These are phyloP conservation scores for Ophiocordyceps robertsii DNA, from an alignment of 2,329 filamentous ascomycete species.

Conservation along the genomic window DNA sequence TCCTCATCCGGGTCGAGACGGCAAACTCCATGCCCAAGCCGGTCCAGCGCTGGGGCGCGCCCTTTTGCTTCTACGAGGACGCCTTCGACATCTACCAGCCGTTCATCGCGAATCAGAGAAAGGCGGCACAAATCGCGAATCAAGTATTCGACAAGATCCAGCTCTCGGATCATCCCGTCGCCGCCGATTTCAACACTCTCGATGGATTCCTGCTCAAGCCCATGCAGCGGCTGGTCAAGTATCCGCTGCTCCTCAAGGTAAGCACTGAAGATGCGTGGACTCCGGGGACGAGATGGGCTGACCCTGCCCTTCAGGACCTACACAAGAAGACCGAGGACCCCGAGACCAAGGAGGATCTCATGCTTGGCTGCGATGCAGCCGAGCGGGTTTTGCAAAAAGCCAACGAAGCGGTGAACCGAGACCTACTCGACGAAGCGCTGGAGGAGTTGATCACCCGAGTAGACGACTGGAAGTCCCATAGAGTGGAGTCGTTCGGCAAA, in stretches of 20 bases:
- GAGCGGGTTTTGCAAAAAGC: slow-evolving; percentile 72
- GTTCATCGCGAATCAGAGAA: slow-evolving; percentile 93
- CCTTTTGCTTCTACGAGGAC: slow-evolving; percentile 75
- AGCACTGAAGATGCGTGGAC: slow-evolving; percentile 5
- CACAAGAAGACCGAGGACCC: slow-evolving; percentile 73
- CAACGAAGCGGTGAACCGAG: slow-evolving; percentile 81
- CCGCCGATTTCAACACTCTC: slow-evolving; percentile 73
- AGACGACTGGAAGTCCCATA: slow-evolving; percentile 94
- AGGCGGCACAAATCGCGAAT: slow-evolving; percentile 73
- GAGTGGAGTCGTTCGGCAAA: slow-evolving; percentile 81
- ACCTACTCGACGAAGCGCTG: slow-evolving; percentile 71
- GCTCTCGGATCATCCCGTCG: slow-evolving; percentile 62
- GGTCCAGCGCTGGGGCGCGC: slow-evolving; percentile 85
- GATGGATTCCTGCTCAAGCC: slow-evolving; percentile 92
- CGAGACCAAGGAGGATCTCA: slow-evolving; percentile 57
- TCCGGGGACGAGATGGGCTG: background rate
- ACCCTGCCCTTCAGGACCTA: slow-evolving; percentile 47
- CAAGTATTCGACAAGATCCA: slow-evolving; percentile 79
- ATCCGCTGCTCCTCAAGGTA: slow-evolving; percentile 79
- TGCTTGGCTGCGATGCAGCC: slow-evolving; percentile 65
- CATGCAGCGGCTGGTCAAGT: slow-evolving; percentile 91
- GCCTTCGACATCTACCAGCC: slow-evolving; percentile 88
- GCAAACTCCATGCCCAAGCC: slow-evolving; percentile 70
- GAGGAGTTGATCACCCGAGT: slow-evolving; percentile 71
- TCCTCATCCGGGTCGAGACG: slow-evolving; percentile 90